Conservation (phyloP, 306 rosid species). For the Hippophae rhamnoides region DNA sequence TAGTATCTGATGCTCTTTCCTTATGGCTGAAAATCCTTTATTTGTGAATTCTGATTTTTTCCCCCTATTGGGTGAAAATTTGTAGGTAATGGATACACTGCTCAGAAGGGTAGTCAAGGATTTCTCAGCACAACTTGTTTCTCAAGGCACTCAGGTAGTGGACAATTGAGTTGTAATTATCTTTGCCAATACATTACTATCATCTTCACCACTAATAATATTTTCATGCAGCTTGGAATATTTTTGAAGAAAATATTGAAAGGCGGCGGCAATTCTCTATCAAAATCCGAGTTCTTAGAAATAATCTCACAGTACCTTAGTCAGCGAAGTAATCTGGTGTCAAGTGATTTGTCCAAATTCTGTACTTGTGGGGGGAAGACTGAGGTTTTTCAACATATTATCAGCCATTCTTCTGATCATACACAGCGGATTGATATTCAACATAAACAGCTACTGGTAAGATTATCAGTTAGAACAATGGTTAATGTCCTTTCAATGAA, state of each 20-base stretch:
- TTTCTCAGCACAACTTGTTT: slow-evolving; percentile 77
- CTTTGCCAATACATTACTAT: slow-evolving; percentile 2
- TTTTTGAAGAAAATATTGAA: slow-evolving; percentile 74
- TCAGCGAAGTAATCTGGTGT: slow-evolving; percentile 50
- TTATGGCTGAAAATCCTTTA: not conserved
- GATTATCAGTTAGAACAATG: not conserved
- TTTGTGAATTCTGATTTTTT: slow-evolving; percentile 20
- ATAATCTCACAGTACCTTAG: slow-evolving; percentile 53
- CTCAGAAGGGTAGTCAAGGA: slow-evolving; percentile 67
- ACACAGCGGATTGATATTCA: slow-evolving; percentile 41
- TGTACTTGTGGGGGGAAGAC: slow-evolving; percentile 68
- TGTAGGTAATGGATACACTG: slow-evolving; percentile 71
- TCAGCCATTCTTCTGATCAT: slow-evolving; percentile 25
- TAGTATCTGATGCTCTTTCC: no score
- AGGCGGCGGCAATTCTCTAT: slow-evolving; percentile 33
- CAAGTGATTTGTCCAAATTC: slow-evolving; percentile 61
- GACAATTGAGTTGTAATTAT: not conserved
- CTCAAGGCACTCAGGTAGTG: slow-evolving; percentile 89
- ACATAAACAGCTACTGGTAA: slow-evolving; percentile 72
- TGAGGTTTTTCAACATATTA: slow-evolving; percentile 21
- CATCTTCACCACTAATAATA: not conserved
- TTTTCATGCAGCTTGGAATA: slow-evolving; percentile 54
- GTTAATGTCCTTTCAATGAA: not conserved
- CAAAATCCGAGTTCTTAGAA: slow-evolving; percentile 59
- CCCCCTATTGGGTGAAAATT: slow-evolving; percentile 8